These are phyloP conservation scores for Aureobasidium sp. DNA, from an alignment of 2,329 filamentous ascomycete genomes.

Conservation along the genomic window DNA sequence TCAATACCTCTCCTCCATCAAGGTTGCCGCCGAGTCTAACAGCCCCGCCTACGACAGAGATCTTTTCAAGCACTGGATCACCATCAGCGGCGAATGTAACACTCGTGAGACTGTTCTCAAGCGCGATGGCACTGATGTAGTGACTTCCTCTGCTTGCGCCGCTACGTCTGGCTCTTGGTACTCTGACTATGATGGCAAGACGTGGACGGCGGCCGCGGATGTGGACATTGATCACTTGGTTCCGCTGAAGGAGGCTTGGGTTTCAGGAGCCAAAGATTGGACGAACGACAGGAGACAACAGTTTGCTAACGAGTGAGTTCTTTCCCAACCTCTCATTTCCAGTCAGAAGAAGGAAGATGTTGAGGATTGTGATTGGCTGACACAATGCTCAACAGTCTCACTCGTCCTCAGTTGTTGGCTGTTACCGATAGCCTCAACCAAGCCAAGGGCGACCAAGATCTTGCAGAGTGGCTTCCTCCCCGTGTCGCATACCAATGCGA, in stretches of 20 bases:
- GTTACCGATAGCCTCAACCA: constrained; percentile 72
- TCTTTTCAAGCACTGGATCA: constrained; percentile 65
- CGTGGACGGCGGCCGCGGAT: constrained; percentile 59
- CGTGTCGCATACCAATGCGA: constrained; percentile 65
- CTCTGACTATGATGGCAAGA: constrained; percentile 65
- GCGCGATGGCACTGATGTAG: constrained; percentile 61
- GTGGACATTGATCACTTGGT: constrained; percentile 81
- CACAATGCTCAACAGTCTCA: background rate
- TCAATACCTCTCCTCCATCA: constrained; percentile 22
- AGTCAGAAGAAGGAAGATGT: no score
- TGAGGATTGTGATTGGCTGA: no score
- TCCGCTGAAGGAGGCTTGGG: constrained; percentile 70
- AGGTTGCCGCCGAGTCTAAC: constrained; percentile 23
- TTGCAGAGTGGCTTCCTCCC: constrained; percentile 69
- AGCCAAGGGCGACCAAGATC: constrained; percentile 62
- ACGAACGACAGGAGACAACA: constrained; percentile 56
- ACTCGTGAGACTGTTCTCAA: constrained; percentile 64
- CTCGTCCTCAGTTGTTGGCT: constrained; percentile 62
- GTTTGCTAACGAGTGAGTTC: constrained; percentile 50
- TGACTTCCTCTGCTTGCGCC: constrained; percentile 51
- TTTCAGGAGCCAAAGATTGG: constrained; percentile 58
- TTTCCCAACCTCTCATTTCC: no score
- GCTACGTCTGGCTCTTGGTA: constrained; percentile 60
- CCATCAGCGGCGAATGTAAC: constrained; percentile 58
- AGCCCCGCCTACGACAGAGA: constrained; percentile 51